phyloP scores from a whole-genome alignment of 2,329 filamentous ascomycete species.

The Karstenula rhodostoma region DNA sequence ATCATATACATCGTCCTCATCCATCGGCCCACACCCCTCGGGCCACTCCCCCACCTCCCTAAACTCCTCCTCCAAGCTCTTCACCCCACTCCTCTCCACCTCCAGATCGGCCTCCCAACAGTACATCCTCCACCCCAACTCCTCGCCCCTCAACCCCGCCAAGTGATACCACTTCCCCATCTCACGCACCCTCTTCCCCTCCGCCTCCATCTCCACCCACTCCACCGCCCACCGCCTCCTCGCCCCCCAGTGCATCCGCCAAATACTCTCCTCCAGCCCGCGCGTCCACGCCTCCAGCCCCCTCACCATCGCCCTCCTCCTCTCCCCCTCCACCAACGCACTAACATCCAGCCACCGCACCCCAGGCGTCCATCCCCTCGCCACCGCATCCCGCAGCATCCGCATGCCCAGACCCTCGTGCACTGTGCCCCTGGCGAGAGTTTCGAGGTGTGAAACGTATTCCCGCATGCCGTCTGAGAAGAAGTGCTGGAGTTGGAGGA shows the following conservation, averaged over 20 bases:
- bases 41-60: background rate
- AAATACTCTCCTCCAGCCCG: background rate
- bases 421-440: background rate
- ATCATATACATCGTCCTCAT: background rate
- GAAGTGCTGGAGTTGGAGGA: background rate
- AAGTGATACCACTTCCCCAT: background rate
- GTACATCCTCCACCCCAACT: background rate
- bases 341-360: background rate
- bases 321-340: rapidly evolving
- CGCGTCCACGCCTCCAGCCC: background rate
- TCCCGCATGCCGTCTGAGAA: background rate
- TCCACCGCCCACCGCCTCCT: background rate
- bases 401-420: background rate
- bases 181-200: background rate
- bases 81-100: background rate
- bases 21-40: background rate
- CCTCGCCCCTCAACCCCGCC: background rate
- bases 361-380: background rate
- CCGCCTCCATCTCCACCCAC: background rate
- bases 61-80: background rate
- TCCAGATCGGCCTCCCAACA: background rate
- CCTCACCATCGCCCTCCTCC: background rate
- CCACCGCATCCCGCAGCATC: background rate
- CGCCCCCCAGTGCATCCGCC: background rate
- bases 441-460: background rate